Percentiles rank a stretch among this genome's conserved stretches.
These are phyloP conservation scores for Actinomortierella ambigua DNA, from an alignment of 371 early-diverging fungal genomes.

Conservation along the genomic window DNA sequence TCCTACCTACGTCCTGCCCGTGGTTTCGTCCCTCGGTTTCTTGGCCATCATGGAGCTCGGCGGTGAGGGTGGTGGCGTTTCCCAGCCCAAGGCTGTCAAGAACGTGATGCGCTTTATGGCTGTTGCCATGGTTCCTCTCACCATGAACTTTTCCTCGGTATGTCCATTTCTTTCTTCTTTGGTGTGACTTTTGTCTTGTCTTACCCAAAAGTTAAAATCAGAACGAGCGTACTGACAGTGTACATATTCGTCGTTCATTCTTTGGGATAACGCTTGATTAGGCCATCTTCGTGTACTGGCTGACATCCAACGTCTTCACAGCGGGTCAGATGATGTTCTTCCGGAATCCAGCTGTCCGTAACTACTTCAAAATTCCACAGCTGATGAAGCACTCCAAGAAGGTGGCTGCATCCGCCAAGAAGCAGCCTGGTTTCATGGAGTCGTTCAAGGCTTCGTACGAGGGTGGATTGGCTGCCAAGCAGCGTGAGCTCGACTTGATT, in stretches of 20 bases:
- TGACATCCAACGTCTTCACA: conserved; percentile 77
- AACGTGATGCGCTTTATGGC: conserved; percentile 70
- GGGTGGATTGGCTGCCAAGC: conserved; percentile 38
- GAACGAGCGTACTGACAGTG: background rate
- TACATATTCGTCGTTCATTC: conserved; percentile 2
- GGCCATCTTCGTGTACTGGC: conserved; percentile 89
- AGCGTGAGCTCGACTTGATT: conserved; percentile 18
- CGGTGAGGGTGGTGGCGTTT: conserved; percentile 56
- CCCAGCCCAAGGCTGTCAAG: conserved; percentile 57
- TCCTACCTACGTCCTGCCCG: conserved; percentile 85
- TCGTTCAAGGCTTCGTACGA: conserved; percentile 42
- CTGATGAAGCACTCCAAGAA: conserved; percentile 50
- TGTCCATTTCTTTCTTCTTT: conserved; percentile 26
- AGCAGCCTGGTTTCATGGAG: conserved; percentile 46
- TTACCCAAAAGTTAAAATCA: background rate
- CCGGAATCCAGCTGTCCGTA: conserved; percentile 63
- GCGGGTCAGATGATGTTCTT: conserved; percentile 72
- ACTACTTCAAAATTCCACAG: conserved; percentile 58
- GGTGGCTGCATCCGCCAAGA: conserved; percentile 7
- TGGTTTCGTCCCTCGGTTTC: conserved; percentile 72
- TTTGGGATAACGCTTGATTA: conserved; percentile 22
- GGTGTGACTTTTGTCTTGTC: background rate
- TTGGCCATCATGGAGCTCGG: conserved; percentile 78
- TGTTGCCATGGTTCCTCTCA: conserved; percentile 69
- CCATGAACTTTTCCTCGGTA: conserved; percentile 79